These are phyloP conservation scores for Erodium maritimum DNA, from an alignment of 345 rosid species.

Conservation along the genomic window DNA sequence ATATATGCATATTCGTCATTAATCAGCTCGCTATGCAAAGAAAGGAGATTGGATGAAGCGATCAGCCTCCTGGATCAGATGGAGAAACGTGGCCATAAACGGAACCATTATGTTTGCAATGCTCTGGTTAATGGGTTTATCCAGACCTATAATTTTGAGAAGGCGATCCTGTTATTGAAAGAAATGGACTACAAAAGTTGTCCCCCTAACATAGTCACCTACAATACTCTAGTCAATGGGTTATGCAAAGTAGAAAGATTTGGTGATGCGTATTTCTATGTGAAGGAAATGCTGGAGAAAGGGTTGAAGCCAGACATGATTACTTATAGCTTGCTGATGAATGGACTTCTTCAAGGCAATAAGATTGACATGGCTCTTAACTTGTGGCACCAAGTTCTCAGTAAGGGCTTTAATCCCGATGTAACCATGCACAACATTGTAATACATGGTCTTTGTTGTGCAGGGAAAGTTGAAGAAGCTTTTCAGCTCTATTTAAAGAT, in stretches of 20 bases:
- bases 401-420: constrained; percentile 53
- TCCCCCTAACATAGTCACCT: constrained; percentile 47
- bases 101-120: constrained; percentile 48
- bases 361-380: constrained; percentile 54
- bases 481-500: constrained; percentile 42
- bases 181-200: constrained; percentile 41
- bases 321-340: constrained; percentile 65
- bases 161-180: constrained; percentile 44
- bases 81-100: constrained; percentile 32
- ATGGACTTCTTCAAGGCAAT: constrained; percentile 60
- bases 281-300: constrained; percentile 72
- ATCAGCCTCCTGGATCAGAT: constrained; percentile 31
- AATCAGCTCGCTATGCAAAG: constrained; percentile 66
- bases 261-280: constrained; percentile 44
- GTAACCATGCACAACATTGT: constrained; percentile 64
- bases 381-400: constrained; percentile 53
- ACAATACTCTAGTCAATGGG: constrained; percentile 61
- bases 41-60: constrained; percentile 60
- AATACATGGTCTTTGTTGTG: constrained; percentile 73
- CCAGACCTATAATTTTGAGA: constrained; percentile 46
- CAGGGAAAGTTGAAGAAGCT: constrained; percentile 59
- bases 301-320: constrained; percentile 59
- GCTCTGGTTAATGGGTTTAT: constrained; percentile 57
- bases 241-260: constrained; percentile 65
- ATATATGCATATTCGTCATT: constrained; percentile 55